A percentile compares a stretch with the other conserved stretches of the same genome.
Evolutionary conservation across 768 basidiomycete species (phyloP).

Genomic region (Mycena galopus): DNA sequence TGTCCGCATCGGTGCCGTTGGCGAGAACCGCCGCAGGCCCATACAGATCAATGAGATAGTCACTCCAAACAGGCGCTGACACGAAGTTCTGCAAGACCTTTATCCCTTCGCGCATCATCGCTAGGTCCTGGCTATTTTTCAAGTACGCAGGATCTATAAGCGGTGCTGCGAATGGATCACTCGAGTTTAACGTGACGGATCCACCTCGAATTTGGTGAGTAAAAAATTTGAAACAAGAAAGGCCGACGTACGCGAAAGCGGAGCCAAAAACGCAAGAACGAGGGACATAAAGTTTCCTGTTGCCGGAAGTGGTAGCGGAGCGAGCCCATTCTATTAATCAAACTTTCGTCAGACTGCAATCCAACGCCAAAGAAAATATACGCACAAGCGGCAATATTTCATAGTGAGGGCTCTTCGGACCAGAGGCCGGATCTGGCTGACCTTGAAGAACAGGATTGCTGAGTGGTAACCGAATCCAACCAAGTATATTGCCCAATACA

Average conservation of each 20-base stretch:
- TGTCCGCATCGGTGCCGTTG: slow-evolving; percentile 30
- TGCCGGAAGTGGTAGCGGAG: background rate
- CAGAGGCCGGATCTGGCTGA: slow-evolving; percentile 2
- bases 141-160: slow-evolving; percentile 8
- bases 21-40: background rate
- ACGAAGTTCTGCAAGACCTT: slow-evolving; percentile 32
- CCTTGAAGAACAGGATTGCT: background rate
- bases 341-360: background rate
- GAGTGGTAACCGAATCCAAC: slow-evolving; percentile 9
- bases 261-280: background rate
- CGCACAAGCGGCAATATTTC: slow-evolving; percentile 16
- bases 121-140: background rate
- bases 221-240: background rate
- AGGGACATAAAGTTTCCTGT: background rate
- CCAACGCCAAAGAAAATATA: background rate
- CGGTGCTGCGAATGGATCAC: slow-evolving; percentile 5
- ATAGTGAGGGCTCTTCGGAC: slow-evolving; percentile 23
- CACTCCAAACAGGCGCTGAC: slow-evolving; percentile 29
- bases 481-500: background rate
- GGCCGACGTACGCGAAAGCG: background rate
- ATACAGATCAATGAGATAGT: background rate
- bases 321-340: slow-evolving; percentile 2
- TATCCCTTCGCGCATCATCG: slow-evolving; percentile 35
- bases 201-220: background rate
- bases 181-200: background rate